Conservation (phyloP, 2,329 filamentous ascomycete genomes). For the Nemania serpens region DNA sequence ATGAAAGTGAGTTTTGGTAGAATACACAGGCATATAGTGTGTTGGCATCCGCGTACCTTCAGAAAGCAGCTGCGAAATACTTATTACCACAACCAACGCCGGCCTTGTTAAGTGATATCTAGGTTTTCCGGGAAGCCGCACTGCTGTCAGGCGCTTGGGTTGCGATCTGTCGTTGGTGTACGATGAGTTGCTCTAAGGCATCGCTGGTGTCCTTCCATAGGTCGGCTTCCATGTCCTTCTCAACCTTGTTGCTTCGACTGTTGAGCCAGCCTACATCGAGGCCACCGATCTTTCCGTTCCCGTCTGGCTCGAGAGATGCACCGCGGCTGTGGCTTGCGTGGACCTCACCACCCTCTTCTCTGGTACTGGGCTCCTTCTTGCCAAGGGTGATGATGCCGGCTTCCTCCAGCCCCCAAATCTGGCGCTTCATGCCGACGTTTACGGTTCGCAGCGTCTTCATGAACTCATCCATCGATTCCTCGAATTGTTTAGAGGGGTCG, state of each 20-base stretch:
- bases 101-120: not conserved
- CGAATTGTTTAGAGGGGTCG: constrained; percentile 61
- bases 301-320: constrained; percentile 57
- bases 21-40: not conserved
- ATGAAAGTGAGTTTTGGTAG: not conserved
- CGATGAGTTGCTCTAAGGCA: constrained; percentile 29
- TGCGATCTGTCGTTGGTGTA: constrained; percentile 11
- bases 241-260: constrained; percentile 79
- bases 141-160: not conserved
- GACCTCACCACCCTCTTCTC: constrained; percentile 35
- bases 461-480: constrained; percentile 67
- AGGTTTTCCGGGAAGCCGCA: not conserved
- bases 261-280: constrained; percentile 91
- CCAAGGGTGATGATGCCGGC: constrained; percentile 69
- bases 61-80: not conserved
- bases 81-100: not conserved
- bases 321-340: constrained; percentile 33
- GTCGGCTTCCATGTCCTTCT: constrained; percentile 82
- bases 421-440: constrained; percentile 73
- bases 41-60: not conserved
- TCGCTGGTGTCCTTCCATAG: constrained; percentile 59
- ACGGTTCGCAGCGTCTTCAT: constrained; percentile 74
- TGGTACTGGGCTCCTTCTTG: constrained; percentile 35
- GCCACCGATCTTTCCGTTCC: constrained; percentile 58
- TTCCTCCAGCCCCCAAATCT: constrained; percentile 81